Evolutionary conservation across 371 early-diverging fungal species (phyloP), one percentile per base, ranked within the genome.

Genomic region (Mortierella sp.): DNA sequence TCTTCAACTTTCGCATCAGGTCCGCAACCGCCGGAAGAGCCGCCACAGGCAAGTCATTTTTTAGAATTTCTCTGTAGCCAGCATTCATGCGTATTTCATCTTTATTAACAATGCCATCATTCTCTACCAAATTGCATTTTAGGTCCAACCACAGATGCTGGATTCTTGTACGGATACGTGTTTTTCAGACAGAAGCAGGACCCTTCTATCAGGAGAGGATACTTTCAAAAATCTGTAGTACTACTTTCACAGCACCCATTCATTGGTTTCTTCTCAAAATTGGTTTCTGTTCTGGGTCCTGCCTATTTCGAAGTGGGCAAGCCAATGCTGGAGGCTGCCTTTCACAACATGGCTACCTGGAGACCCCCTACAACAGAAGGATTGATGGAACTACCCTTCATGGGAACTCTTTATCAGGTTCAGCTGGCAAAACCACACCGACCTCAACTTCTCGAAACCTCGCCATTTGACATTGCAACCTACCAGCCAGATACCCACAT

Each of bases 111-210:
- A 14, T 40, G 1, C 20, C 20, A 47, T 20, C 20, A 45, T 49
- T 30, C 35, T 14, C 24, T 57, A n/a, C 14, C 45, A 60, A 5
- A 11, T 2, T 24, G 14, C 26, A 16, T 40, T 32, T 18, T 64
- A 90, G 90, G 90, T 9, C 92, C 90, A 22, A 90, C 90, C 5
- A 85, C 88, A 16, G 90, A 88, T 65, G 94, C 94, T 58, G 94
- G 92, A 49, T 95, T 91, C 77, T 86, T 94, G 9, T 94, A 97
- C 81, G 97, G 96, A 28, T 97, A 96, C 86, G 97, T 96, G 5
- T 97, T 97, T 76, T 98, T 98, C 78, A 90, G 98, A 37, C 99
- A 98, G 77, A 91, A 94, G 83, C 90, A 91, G 78, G 97, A 97
- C 84, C 84, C 92, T 5, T 85, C 89, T 39, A 93, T 96, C 72